Evolutionary conservation across 192 early-diverging fungal genomes (phyloP).

Genomic region (Linnemannia exigua): DNA sequence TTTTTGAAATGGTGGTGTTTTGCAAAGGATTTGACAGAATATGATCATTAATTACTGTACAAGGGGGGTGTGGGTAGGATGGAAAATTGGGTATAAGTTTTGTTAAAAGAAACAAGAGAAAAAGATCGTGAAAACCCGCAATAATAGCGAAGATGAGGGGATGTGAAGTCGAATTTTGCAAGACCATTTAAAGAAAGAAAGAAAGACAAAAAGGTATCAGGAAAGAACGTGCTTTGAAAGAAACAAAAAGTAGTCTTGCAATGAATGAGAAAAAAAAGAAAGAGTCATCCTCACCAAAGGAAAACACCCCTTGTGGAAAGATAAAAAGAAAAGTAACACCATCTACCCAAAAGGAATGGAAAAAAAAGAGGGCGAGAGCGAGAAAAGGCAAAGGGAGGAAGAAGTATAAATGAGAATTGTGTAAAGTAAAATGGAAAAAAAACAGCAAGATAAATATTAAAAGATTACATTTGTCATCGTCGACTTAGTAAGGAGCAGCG

Average conservation of each 20-base stretch:
- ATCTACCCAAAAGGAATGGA: not conserved
- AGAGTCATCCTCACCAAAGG: not conserved
- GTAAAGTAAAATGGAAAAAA: not conserved
- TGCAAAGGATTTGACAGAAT: conserved; percentile 24
- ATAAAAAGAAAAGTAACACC: not conserved
- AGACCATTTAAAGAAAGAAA: not conserved
- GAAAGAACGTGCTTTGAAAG: not conserved
- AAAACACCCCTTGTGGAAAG: not conserved
- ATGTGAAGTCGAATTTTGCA: conserved; percentile 17
- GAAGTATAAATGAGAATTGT: not conserved
- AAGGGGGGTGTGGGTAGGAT: conserved; percentile 1
- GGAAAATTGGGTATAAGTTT: not conserved
- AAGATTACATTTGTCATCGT: not conserved
- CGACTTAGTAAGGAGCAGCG: conserved; percentile 29
- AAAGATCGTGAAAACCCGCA: conserved; percentile 2
- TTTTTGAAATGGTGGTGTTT: not conserved
- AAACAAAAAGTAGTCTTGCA: not conserved
- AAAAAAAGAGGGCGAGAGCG: not conserved
- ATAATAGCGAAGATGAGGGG: not conserved
- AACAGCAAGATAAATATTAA: not conserved
- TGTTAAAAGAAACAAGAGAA: not conserved
- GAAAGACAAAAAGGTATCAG: not conserved
- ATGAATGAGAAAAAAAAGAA: no score
- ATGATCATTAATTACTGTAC: conserved; percentile 39
- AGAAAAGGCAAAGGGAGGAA: not conserved